Percentiles rank a stretch among this genome's conserved stretches.
phyloP scores from a whole-genome alignment of 441 rosid species.

The Hura crepitans region DNA sequence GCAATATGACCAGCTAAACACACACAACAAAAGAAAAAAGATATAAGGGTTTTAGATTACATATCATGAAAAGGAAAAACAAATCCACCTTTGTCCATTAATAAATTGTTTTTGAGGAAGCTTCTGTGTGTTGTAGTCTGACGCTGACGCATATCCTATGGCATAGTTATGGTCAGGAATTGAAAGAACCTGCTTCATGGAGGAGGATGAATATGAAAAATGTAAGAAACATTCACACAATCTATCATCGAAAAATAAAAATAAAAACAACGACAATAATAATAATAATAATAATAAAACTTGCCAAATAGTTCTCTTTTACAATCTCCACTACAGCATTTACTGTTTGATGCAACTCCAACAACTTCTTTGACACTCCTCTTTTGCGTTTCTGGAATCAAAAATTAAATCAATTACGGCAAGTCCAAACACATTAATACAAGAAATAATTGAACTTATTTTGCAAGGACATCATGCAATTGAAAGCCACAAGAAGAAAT shows the following conservation, averaged over 20 bases:
- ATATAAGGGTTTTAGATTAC: neutral
- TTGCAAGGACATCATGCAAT: too few species aligned
- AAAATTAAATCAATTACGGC: constrained; percentile 9
- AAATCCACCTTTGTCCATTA: constrained; percentile 73
- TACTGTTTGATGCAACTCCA: constrained; percentile 73
- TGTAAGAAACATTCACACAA: constrained; percentile 17
- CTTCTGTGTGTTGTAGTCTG: constrained; percentile 92
- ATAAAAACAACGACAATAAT: too few species aligned
- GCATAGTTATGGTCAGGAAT: constrained; percentile 69
- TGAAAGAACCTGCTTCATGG: constrained; percentile 66
- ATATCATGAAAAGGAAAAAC: neutral
- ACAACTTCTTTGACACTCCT: constrained; percentile 51
- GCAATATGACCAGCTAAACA: neutral
- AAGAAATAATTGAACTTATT: neutral
- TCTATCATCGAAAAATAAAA: constrained; percentile 15
- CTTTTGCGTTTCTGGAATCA: constrained; percentile 68
- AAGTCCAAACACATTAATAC: constrained; percentile 16
- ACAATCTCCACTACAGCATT: constrained; percentile 85
- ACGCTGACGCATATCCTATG: constrained; percentile 75
- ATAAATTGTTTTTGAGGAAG: constrained; percentile 55
- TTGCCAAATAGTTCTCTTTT: constrained; percentile 93
- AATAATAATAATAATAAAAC: constrained; percentile 26
- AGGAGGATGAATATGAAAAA: constrained; percentile 23
- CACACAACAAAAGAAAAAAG: neutral
- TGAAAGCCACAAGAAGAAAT: neutral